These are phyloP conservation scores for Hippophae gyantsensis DNA, from an alignment of 306 rosid genomes.

Conservation along the genomic window DNA sequence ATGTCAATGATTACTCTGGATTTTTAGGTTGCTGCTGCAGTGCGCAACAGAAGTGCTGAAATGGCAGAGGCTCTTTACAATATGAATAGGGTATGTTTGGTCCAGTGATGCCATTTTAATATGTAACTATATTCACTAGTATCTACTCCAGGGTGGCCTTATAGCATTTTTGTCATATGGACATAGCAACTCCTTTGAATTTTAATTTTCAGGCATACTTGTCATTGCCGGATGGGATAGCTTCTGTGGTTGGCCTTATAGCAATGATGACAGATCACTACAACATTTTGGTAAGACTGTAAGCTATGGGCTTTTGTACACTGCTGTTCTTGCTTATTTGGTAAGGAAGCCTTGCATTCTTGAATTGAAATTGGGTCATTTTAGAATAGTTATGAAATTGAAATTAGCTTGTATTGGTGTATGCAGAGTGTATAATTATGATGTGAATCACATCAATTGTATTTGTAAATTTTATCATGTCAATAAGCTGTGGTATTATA, in stretches of 20 bases:
- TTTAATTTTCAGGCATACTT: constrained; percentile 72
- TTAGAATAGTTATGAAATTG: no score
- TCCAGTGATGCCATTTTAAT: not conserved
- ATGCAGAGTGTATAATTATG: no score
- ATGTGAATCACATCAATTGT: no score
- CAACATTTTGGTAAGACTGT: constrained; percentile 55
- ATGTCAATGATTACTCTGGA: constrained; percentile 1
- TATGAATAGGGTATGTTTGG: constrained; percentile 58
- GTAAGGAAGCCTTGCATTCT: no score
- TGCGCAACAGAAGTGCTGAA: constrained; percentile 57
- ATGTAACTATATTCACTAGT: not conserved
- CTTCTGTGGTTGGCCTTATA: constrained; percentile 84
- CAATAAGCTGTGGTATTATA: no score
- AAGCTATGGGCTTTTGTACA: not conserved
- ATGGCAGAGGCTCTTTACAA: constrained; percentile 95
- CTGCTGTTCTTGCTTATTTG: not conserved
- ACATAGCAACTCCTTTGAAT: no score
- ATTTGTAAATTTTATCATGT: no score
- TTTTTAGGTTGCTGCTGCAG: constrained; percentile 62
- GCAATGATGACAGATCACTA: constrained; percentile 98
- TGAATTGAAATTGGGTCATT: no score
- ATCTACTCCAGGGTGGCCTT: not conserved
- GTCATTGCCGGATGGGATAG: constrained; percentile 98
- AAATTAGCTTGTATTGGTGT: no score
- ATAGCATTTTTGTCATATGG: no score